A percentile compares a stretch with the other conserved stretches of the same genome.
These are phyloP conservation scores for Blastocystis sp. DNA, from an alignment of 352 stramenopile genomes.

Conservation along the genomic window DNA sequence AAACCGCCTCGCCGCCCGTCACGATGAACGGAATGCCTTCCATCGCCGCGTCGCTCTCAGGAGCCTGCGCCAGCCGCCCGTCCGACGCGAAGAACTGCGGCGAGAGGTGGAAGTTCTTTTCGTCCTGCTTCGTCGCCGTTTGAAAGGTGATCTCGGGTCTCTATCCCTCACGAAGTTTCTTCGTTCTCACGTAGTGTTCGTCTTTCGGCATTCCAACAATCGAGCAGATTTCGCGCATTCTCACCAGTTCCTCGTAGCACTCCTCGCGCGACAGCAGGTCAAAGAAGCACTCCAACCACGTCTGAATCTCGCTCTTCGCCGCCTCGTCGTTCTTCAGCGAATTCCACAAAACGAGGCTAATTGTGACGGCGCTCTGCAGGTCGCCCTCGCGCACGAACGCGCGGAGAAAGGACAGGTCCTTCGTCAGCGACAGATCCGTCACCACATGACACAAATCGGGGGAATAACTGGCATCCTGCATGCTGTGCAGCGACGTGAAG, in stretches of 20 bases:
- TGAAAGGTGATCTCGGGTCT: conserved; percentile 56
- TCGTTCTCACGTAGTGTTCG: neutral
- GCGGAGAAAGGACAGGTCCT: conserved; percentile 48
- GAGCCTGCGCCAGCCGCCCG: neutral
- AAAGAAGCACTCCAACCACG: conserved; percentile 13
- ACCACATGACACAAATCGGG: neutral
- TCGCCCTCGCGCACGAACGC: conserved; percentile 44
- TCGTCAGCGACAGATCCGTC: neutral
- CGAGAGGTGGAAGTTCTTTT: neutral
- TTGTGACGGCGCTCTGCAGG: conserved; percentile 27
- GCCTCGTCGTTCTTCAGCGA: neutral
- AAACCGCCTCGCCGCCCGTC: neutral
- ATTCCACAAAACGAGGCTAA: conserved; percentile 47
- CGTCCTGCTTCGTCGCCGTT: conserved; percentile 25
- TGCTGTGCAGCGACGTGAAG: neutral
- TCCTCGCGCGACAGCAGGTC: conserved; percentile 40
- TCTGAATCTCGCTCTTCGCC: conserved; percentile 1
- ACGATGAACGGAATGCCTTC: conserved; percentile 3
- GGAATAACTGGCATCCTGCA: conserved; percentile 13
- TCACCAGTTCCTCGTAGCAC: conserved; percentile 34
- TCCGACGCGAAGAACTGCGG: conserved; percentile 2
- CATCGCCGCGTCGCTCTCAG: neutral
- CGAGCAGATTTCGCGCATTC: conserved; percentile 7
- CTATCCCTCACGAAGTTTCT: neutral
- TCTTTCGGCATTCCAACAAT: neutral